Evolutionary conservation across 176 grass and related monocot species (phyloP).

Genomic region (Musa beccarii): DNA sequence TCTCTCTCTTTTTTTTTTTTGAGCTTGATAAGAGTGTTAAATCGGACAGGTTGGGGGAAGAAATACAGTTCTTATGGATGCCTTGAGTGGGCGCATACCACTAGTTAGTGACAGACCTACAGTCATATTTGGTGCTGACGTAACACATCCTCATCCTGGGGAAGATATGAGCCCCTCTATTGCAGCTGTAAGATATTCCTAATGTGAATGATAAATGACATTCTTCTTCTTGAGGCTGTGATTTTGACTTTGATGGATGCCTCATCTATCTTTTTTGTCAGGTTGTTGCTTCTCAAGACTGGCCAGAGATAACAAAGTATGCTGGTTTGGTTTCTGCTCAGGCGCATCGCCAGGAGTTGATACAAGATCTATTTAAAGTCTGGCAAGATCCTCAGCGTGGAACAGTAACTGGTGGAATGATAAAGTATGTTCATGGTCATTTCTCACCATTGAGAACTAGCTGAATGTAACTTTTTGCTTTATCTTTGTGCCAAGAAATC

Average conservation of each 20-base stretch:
- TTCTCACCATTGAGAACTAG: neutral
- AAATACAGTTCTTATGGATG: constrained; percentile 20
- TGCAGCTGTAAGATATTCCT: constrained; percentile 13
- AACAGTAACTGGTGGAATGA: constrained; percentile 43
- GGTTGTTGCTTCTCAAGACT: constrained; percentile 24
- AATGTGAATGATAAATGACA: neutral
- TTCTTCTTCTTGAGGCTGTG: neutral
- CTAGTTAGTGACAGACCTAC: constrained; percentile 17
- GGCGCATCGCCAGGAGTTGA: constrained; percentile 20
- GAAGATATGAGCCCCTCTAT: constrained; percentile 21
- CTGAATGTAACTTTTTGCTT: neutral
- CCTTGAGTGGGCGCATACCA: constrained; percentile 6
- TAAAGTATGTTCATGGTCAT: constrained; percentile 35
- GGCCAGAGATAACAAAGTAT: constrained; percentile 16
- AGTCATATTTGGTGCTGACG: constrained; percentile 25
- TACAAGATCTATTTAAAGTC: constrained; percentile 14
- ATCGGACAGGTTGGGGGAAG: constrained; percentile 8
- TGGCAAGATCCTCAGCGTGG: constrained; percentile 7
- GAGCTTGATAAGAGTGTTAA: neutral
- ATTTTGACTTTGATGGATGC: neutral
- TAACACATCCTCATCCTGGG: constrained; percentile 21
- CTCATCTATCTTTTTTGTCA: neutral
- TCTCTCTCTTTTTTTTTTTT: constrained; percentile 8
- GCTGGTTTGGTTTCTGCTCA: constrained; percentile 22
- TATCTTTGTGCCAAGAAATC: neutral